These are phyloP conservation scores for Exophiala oligosperma DNA, from an alignment of 2,329 filamentous ascomycete genomes.

Conservation along the genomic window DNA sequence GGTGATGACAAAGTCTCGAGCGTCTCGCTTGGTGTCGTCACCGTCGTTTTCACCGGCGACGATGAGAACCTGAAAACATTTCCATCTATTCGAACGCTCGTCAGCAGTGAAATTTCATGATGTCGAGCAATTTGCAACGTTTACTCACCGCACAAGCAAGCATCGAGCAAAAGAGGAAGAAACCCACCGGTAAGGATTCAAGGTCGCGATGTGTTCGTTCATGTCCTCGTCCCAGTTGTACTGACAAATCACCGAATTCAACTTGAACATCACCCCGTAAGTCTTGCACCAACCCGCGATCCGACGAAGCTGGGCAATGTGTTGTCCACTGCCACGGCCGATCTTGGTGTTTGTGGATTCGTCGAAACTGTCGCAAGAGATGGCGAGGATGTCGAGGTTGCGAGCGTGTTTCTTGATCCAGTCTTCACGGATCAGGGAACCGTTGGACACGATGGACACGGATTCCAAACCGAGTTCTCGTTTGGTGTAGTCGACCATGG, in stretches of 20 bases:
- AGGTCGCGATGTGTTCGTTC: slow-evolving; percentile 38
- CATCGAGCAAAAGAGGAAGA: too few relatives aligned
- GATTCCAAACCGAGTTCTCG: slow-evolving; percentile 50
- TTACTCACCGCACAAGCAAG: too few relatives aligned
- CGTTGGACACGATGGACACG: slow-evolving; percentile 57
- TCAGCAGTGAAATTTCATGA: too few relatives aligned
- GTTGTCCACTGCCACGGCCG: slow-evolving; percentile 51
- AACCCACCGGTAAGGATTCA: slow-evolving; percentile 50
- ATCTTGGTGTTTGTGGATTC: slow-evolving; percentile 52
- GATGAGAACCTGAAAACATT: slow-evolving; percentile 56
- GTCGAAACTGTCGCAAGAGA: slow-evolving; percentile 58
- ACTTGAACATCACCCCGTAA: slow-evolving; percentile 55
- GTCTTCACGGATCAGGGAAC: slow-evolving; percentile 46
- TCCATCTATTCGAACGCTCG: slow-evolving; percentile 36
- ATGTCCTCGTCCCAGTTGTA: slow-evolving; percentile 55
- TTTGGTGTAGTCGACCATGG: slow-evolving; percentile 52
- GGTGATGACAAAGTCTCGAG: slow-evolving; percentile 44
- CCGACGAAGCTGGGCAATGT: slow-evolving; percentile 46
- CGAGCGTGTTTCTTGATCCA: slow-evolving; percentile 46
- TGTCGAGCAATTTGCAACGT: too few relatives aligned
- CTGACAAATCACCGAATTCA: slow-evolving; percentile 56
- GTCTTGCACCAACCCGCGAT: slow-evolving; percentile 48
- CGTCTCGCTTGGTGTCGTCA: slow-evolving; percentile 38
- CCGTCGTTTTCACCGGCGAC: slow-evolving; percentile 55
- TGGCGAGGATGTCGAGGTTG: slow-evolving; percentile 56